Evolutionary conservation across 1,139 yeast genomes (phyloP), one percentile per base, ranked within the genome.

Genomic region (Scheffersomyces lignicola): DNA sequence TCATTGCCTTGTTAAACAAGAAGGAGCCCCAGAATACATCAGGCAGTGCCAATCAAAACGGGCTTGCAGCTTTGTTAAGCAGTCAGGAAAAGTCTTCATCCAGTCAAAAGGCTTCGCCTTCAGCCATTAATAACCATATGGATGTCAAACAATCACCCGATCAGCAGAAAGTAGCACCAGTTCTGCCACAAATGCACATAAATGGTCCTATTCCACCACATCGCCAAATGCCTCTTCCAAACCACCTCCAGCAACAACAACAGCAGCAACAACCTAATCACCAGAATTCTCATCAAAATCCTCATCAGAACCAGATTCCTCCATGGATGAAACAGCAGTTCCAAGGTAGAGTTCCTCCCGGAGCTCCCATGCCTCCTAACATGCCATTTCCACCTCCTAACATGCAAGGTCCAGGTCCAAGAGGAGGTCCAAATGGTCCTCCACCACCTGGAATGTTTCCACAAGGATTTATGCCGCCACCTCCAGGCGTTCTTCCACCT

Each of bases 1-100:
- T 78, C 52, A 64, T 72, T 62, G 74, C 83, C 0, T 58, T 78
- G 38, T 54, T 78, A 49, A 62, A 60, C 32, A 76, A 71, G 47
- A 55, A 59, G 32, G 62, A 53, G 30, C 40, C 31, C 13, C 7
- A 34, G 39, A n/a, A 44, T 29, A 22, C 47, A 24, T 18, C 44
- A 18, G 14, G 41, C 31, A 24, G 48, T 31, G 34, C 49, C 26
- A 37, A 44, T 1, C 31, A 24, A 16, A 33, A 31, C 12, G 41
- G 37, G 7, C 27, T 37, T 29, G 31, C 32, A 20, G 32, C 37
- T 18, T 35, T 40, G 18, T 33, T 38, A 18, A 24, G 18, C 12
- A 14, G 17, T 9, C 28, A 21, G 18, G 25, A 22, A 16, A 31
- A 38, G 29, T 14, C 40, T 36, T 12, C 37, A 30, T 22, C 40